These are phyloP conservation scores for Aspergillus eucalypticola DNA, from an alignment of 2,329 filamentous ascomycete genomes.

Conservation along the genomic window DNA sequence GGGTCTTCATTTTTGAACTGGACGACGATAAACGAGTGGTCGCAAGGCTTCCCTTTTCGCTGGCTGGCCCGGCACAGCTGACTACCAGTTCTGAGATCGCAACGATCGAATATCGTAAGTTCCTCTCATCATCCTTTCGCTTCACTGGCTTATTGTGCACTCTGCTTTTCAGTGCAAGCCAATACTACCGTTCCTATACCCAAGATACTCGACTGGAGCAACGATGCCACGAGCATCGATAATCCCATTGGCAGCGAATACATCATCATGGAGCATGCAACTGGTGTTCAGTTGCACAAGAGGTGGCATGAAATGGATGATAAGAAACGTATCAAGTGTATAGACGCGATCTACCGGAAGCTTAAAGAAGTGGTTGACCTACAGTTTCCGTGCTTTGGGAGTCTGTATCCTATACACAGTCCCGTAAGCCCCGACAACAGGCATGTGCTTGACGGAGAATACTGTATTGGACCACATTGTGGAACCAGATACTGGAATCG, in stretches of 20 bases:
- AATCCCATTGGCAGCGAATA: constrained; percentile 41
- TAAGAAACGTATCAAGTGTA: constrained; percentile 30
- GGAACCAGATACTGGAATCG: constrained; percentile 29
- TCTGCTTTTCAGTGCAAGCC: constrained; percentile 32
- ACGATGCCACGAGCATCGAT: constrained; percentile 29
- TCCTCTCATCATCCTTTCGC: neutral
- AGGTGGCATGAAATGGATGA: constrained; percentile 35
- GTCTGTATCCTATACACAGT: constrained; percentile 36
- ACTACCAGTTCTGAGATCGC: constrained; percentile 49
- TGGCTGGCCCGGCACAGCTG: constrained; percentile 40
- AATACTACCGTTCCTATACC: constrained; percentile 46
- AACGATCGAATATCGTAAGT: constrained; percentile 46
- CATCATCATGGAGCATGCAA: constrained; percentile 43
- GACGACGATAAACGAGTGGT: constrained; percentile 42
- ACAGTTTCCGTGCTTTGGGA: constrained; percentile 39
- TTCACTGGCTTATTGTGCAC: constrained; percentile 1
- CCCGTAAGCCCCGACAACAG: constrained; percentile 8
- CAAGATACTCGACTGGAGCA: constrained; percentile 45
- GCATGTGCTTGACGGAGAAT: constrained; percentile 26
- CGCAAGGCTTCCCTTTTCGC: constrained; percentile 44
- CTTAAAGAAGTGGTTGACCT: constrained; percentile 20
- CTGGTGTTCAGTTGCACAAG: constrained; percentile 34
- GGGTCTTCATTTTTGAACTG: constrained; percentile 46
- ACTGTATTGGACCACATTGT: constrained; percentile 36
- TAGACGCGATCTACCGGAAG: constrained; percentile 13